Evolutionary conservation across 495 filamentous ascomycete species (phyloP).

Genomic region (Penicillium maclennaniae): DNA sequence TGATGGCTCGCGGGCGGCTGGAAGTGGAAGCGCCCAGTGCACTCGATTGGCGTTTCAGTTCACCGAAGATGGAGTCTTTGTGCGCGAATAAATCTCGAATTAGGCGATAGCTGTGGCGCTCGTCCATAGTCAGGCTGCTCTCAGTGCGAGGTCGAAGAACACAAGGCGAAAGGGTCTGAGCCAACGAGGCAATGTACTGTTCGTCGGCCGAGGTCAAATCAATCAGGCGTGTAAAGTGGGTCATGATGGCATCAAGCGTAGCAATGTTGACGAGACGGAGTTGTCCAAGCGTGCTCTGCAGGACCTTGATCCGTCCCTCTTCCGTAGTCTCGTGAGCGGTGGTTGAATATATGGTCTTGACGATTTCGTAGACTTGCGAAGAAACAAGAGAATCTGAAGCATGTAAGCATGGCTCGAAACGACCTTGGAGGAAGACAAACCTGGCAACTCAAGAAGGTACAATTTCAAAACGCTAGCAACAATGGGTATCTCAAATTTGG

Average conservation of each 20-base stretch:
- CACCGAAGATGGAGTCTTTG: constrained; percentile 92
- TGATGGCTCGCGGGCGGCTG: constrained; percentile 75
- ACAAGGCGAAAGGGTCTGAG: constrained; percentile 76
- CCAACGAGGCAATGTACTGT: constrained; percentile 71
- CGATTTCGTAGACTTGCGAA: constrained; percentile 97
- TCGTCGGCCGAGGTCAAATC: constrained; percentile 96
- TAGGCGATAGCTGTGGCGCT: constrained; percentile 88
- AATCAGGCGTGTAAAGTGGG: constrained; percentile 94
- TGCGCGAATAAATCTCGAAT: constrained; percentile 90
- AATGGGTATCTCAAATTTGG: constrained; percentile 86
- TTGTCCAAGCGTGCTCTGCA: constrained; percentile 93
- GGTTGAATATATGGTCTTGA: constrained; percentile 86
- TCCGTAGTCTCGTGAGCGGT: constrained; percentile 67
- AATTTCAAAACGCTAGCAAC: constrained; percentile 92
- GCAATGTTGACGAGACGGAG: constrained; percentile 96
- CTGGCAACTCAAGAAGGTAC: constrained; percentile 92
- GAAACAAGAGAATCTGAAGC: constrained; percentile 86
- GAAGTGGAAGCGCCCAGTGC: constrained; percentile 42
- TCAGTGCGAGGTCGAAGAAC: constrained; percentile 83
- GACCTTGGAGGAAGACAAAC: constrained; percentile 46
- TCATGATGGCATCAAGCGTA: constrained; percentile 95
- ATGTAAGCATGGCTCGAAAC: constrained; percentile 4
- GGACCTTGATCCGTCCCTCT: constrained; percentile 80
- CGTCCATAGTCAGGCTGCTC: constrained; percentile 88
- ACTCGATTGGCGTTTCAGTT: constrained; percentile 87